A percentile compares a stretch with the other conserved stretches of the same genome.
phyloP scores from a whole-genome alignment of 2,329 filamentous ascomycete genomes.

The Venturia carpophila region DNA sequence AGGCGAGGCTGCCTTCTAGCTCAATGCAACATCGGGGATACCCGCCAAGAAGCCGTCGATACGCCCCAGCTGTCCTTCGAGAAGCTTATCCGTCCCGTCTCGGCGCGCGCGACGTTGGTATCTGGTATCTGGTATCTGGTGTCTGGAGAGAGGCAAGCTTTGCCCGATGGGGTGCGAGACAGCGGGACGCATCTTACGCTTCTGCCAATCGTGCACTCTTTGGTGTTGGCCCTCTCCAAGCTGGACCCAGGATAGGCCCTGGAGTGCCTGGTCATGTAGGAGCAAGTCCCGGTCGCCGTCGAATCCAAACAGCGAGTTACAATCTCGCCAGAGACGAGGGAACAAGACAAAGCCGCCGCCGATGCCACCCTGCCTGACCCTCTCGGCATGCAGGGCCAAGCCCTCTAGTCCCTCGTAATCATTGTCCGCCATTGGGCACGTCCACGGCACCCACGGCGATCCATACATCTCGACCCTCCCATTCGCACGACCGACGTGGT shows the following conservation, averaged over 20 bases:
- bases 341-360: background rate
- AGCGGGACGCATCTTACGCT: background rate
- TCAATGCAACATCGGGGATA: background rate
- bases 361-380: background rate
- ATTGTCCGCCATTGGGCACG: background rate
- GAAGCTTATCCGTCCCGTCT: conserved; percentile 10
- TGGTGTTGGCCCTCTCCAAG: background rate
- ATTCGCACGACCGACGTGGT: background rate
- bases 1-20: background rate
- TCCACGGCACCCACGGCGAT: background rate
- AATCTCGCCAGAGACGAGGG: background rate
- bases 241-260: background rate
- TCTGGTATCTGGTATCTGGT: background rate
- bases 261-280: background rate
- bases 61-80: background rate
- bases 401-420: background rate
- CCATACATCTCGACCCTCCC: background rate
- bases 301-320: background rate
- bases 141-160: background rate
- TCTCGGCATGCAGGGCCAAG: background rate
- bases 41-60: conserved; percentile 1
- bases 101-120: background rate
- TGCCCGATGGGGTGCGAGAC: background rate
- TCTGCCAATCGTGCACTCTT: background rate
- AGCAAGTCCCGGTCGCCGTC: background rate